Conservation (phyloP, 2,329 filamentous ascomycete species). For the Pseudonectria buxi region DNA sequence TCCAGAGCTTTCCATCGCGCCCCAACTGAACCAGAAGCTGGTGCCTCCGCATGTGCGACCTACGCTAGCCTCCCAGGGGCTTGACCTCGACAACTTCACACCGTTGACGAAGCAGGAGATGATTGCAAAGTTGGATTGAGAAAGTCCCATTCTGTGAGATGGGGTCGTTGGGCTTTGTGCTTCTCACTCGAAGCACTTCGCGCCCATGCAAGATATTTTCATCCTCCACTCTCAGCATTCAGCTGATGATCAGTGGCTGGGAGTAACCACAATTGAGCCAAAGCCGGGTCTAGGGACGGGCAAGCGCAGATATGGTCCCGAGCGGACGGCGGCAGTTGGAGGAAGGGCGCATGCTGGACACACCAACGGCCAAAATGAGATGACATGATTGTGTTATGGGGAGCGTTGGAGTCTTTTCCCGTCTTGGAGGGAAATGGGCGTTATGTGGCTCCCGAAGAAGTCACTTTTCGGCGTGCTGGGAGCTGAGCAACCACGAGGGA, state of each 20-base stretch:
- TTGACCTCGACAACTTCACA: constrained; percentile 91
- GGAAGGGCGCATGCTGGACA: constrained; percentile 15
- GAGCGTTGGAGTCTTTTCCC: constrained; percentile 25
- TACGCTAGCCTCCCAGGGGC: constrained; percentile 64
- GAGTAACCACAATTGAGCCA: constrained; percentile 22
- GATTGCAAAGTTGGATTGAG: constrained; percentile 95
- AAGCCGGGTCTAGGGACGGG: constrained; percentile 22
- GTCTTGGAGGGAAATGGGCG: constrained; percentile 20
- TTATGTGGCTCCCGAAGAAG: constrained; percentile 21
- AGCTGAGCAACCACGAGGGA: constrained; percentile 20
- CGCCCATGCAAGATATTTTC: constrained; percentile 24
- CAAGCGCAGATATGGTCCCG: constrained; percentile 23
- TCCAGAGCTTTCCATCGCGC: constrained; percentile 90
- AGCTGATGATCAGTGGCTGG: constrained; percentile 22
- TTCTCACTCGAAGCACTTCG: constrained; percentile 22
- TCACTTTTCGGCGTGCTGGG: constrained; percentile 21
- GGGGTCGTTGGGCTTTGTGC: constrained; percentile 28
- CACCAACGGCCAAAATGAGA: constrained; percentile 17
- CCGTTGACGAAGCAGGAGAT: constrained; percentile 91
- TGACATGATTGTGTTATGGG: constrained; percentile 22
- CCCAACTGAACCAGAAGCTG: constrained; percentile 78
- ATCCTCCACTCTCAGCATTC: constrained; percentile 24
- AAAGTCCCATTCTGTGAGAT: constrained; percentile 13
- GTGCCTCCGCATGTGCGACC: constrained; percentile 78
- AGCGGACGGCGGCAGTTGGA: constrained; percentile 20